Evolutionary conservation across 306 rosid species (phyloP).

Genomic region (Malus fusca): DNA sequence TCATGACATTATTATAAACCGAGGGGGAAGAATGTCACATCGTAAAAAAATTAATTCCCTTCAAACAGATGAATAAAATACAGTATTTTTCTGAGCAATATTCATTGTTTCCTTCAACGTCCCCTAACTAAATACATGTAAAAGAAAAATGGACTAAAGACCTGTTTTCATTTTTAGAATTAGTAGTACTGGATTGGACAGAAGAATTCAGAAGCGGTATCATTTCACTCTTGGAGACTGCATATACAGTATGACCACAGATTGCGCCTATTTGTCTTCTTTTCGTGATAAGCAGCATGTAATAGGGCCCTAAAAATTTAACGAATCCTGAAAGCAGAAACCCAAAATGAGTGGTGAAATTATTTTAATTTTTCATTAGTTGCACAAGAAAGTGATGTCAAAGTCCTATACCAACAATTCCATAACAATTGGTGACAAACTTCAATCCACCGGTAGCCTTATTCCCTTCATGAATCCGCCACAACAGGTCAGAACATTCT

Average conservation of each 20-base stretch:
- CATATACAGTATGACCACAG: constrained; percentile 75
- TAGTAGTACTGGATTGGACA: constrained; percentile 47
- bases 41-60: constrained; percentile 6
- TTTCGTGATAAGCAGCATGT: constrained; percentile 84
- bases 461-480: constrained; percentile 87
- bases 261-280: constrained; percentile 79
- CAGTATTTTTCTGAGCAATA: not conserved
- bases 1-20: not conserved
- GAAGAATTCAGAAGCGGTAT: constrained; percentile 63
- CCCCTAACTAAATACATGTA: constrained; percentile 34
- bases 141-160: constrained; percentile 55
- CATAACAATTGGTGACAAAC: constrained; percentile 76
- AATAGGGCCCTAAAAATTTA: constrained; percentile 88
- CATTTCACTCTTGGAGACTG: constrained; percentile 72
- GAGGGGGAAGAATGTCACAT: not conserved
- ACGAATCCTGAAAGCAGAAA: constrained; percentile 59
- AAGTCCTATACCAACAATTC: constrained; percentile 68
- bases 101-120: not conserved
- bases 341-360: constrained; percentile 13
- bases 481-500: constrained; percentile 72
- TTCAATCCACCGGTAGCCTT: constrained; percentile 88
- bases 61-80: not conserved
- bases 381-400: not conserved
- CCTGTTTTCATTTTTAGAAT: constrained; percentile 86
- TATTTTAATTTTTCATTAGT: not conserved